Conservation (phyloP, 176 grass and related monocot genomes). For the Lolium rigidum region DNA sequence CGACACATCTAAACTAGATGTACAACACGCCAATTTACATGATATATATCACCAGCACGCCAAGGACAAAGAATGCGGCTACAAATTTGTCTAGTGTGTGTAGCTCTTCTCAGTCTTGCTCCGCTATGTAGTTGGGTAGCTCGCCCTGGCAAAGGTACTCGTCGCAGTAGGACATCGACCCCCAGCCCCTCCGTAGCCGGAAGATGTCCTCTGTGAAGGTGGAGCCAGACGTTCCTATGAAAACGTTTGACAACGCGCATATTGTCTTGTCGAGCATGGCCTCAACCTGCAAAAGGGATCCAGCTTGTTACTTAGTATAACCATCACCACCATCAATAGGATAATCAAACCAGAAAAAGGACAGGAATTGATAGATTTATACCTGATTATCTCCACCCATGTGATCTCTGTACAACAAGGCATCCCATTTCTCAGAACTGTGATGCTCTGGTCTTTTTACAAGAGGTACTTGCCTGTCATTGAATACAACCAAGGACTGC, state of each 20-base stretch:
- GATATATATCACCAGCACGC: conserved; percentile 16
- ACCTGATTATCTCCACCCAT: conserved; percentile 78
- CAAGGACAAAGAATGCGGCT: conserved; percentile 6
- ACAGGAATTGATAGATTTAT: not conserved
- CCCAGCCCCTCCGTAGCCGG: conserved; percentile 76
- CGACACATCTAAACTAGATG: conserved; percentile 46
- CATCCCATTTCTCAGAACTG: conserved; percentile 88
- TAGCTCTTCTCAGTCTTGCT: conserved; percentile 55
- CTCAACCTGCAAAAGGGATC: conserved; percentile 58
- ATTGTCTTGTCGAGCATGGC: conserved; percentile 99
- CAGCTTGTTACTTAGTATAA: not conserved
- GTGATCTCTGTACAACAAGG: conserved; percentile 83
- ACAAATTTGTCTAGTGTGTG: conserved; percentile 21
- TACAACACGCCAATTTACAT: conserved; percentile 59
- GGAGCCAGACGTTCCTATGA: conserved; percentile 84
- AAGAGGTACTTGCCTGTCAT: conserved; percentile 79
- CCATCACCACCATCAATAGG: not conserved
- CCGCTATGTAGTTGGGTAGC: conserved; percentile 76
- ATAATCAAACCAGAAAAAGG: not conserved
- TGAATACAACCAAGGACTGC: conserved; percentile 70
- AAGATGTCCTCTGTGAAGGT: conserved; percentile 96
- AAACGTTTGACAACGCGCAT: conserved; percentile 77
- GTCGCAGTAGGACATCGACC: conserved; percentile 75
- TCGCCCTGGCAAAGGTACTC: conserved; percentile 94
- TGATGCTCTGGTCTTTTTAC: conserved; percentile 82